phyloP scores from a whole-genome alignment of 805 yeast genomes.

The Candida silvatica region DNA sequence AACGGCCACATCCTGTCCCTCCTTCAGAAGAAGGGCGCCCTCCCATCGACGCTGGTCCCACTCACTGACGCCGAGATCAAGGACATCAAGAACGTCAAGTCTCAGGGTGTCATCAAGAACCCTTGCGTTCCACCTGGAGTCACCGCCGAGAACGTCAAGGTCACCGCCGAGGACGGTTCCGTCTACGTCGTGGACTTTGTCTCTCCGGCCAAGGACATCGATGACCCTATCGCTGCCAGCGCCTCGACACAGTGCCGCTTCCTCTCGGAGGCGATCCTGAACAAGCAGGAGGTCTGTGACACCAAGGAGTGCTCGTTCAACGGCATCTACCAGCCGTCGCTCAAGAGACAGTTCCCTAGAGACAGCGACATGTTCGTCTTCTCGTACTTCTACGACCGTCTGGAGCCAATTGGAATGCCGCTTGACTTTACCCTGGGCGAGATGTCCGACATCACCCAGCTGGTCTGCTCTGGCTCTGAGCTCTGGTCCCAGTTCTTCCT shows the following conservation, averaged over 20 bases:
- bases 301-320: conserved; percentile 87
- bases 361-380: conserved; percentile 78
- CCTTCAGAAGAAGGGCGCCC: conserved; percentile 27
- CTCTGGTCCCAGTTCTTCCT: conserved; percentile 62
- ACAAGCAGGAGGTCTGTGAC: conserved; percentile 74
- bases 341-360: conserved; percentile 65
- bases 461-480: conserved; percentile 78
- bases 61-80: conserved; percentile 27
- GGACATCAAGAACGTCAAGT: conserved; percentile 27
- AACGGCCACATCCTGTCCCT: conserved; percentile 55
- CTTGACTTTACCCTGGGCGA: conserved; percentile 78
- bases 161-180: conserved; percentile 35
- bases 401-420: conserved; percentile 94
- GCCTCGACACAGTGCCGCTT: conserved; percentile 80
- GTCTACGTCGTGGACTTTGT: conserved; percentile 26
- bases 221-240: conserved; percentile 25
- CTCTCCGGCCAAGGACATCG: conserved; percentile 19
- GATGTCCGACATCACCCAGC: conserved; percentile 67
- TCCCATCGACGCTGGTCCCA: conserved; percentile 19
- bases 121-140: conserved; percentile 88
- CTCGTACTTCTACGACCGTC: conserved; percentile 92
- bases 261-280: conserved; percentile 72
- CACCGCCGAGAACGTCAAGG: conserved; percentile 49
- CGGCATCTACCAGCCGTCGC: conserved; percentile 95
- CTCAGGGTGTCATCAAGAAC: conserved; percentile 43